These are phyloP conservation scores for Parietaria judaica DNA, from an alignment of 306 rosid species.

Conservation along the genomic window DNA sequence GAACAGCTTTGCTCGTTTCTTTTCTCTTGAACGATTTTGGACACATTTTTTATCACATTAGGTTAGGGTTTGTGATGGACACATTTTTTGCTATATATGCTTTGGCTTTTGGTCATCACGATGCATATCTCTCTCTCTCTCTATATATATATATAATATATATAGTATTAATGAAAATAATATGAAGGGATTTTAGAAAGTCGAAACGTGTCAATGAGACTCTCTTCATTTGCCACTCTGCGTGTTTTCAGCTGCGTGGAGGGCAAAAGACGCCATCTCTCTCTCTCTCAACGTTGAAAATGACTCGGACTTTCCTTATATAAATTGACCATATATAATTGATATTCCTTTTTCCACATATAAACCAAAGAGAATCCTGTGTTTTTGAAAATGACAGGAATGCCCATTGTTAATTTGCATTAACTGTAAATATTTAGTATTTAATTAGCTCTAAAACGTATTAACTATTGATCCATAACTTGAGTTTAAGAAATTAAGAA, in stretches of 20 bases:
- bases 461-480: no score
- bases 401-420: slow-evolving; percentile 7
- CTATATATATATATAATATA: slow-evolving; percentile 3
- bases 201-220: slow-evolving; percentile 48
- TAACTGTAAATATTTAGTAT: slow-evolving; percentile 5
- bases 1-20: slow-evolving; percentile 12
- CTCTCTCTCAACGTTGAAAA: slow-evolving; percentile 45
- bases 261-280: slow-evolving; percentile 80
- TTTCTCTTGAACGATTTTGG: neutral
- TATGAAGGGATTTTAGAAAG: slow-evolving; percentile 23
- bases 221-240: slow-evolving; percentile 48
- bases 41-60: no score
- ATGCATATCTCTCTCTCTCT: slow-evolving; percentile 9
- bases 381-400: slow-evolving; percentile 23
- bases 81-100: slow-evolving; percentile 9
- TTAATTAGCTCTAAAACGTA: no score
- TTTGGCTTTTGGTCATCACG: slow-evolving; percentile 12
- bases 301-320: slow-evolving; percentile 25
- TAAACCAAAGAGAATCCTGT: slow-evolving; percentile 23
- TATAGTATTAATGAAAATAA: slow-evolving; percentile 1
- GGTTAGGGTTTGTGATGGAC: no score
- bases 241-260: slow-evolving; percentile 92
- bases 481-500: no score
- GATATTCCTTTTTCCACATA: slow-evolving; percentile 18
- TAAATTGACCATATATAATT: neutral